A percentile compares a stretch with the other conserved stretches of the same genome.
Conservation (phyloP, 768 basidiomycete genomes). For the Daedaleopsis nitida region DNA sequence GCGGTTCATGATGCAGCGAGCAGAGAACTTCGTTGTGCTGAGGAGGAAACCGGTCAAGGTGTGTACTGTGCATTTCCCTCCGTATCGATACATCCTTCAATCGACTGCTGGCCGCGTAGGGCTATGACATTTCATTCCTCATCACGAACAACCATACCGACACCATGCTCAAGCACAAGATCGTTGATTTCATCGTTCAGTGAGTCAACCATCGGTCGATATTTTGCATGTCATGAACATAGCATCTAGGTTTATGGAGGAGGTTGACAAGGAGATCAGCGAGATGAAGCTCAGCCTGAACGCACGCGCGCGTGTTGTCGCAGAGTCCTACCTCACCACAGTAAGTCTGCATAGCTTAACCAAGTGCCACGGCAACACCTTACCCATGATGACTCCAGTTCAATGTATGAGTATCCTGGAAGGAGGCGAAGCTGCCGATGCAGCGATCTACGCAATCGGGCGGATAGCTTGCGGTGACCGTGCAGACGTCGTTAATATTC, state of each 20-base stretch:
- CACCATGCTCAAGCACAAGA: constrained; percentile 99
- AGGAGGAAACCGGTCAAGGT: constrained; percentile 92
- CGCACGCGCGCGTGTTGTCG: constrained; percentile 94
- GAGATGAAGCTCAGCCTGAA: constrained; percentile 99
- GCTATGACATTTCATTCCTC: constrained; percentile 97
- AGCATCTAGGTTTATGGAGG: constrained; percentile 86
- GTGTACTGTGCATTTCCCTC: constrained; percentile 29
- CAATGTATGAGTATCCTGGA: constrained; percentile 4
- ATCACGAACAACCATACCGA: constrained; percentile 97
- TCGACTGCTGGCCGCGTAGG: constrained; percentile 46
- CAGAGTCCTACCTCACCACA: constrained; percentile 93
- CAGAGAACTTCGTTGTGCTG: constrained; percentile 96
- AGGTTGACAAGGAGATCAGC: constrained; percentile 98
- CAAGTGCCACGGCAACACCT: not conserved
- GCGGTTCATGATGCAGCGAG: constrained; percentile 98
- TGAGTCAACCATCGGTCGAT: constrained; percentile 31
- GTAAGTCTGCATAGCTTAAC: constrained; percentile 47
- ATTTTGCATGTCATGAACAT: not conserved
- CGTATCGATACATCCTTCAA: not conserved
- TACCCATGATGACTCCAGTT: not conserved
- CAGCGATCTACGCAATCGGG: not conserved
- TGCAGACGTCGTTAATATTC: not conserved
- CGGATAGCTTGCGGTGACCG: not conserved
- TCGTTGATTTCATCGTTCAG: constrained; percentile 99
- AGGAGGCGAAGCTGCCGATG: not conserved